Evolutionary conservation across 768 basidiomycete species (phyloP).

Genomic region (Mycena rosella): DNA sequence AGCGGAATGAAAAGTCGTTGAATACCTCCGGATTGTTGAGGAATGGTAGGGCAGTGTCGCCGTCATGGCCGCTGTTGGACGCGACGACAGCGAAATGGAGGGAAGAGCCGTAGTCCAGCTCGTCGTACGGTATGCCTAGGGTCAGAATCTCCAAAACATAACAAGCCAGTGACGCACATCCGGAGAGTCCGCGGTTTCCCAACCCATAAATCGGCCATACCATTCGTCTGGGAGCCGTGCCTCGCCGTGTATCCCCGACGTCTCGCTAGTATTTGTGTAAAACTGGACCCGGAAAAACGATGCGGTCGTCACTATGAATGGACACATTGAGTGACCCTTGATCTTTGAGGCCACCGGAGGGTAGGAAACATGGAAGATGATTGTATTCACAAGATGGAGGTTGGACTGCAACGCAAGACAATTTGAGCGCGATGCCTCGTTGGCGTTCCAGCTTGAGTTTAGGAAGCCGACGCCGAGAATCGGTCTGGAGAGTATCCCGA

Average conservation of each 20-base stretch:
- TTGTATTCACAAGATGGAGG: background rate
- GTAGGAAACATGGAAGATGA: background rate
- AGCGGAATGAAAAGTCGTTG: constrained; percentile 39
- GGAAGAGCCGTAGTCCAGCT: background rate
- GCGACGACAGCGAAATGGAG: constrained; percentile 39
- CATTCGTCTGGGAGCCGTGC: constrained; percentile 25
- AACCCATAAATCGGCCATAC: constrained; percentile 17
- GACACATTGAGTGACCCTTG: background rate
- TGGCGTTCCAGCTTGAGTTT: background rate
- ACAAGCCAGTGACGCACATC: background rate
- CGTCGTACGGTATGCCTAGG: constrained; percentile 4
- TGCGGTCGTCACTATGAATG: background rate
- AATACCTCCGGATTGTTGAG: constrained; percentile 38
- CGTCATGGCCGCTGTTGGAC: constrained; percentile 41
- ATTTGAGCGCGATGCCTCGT: background rate
- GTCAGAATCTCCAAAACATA: background rate
- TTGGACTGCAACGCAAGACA: background rate
- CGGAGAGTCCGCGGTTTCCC: constrained; percentile 19
- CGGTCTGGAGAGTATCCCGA: too few species aligned
- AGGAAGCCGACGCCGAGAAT: too few species aligned
- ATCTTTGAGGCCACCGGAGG: background rate
- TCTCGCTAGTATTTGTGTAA: background rate
- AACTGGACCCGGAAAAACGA: constrained; percentile 19
- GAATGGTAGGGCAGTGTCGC: constrained; percentile 29
- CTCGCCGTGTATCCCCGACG: constrained; percentile 5